Conservation (phyloP, 805 yeast species). For the Wickerhamomyces sydowiorum region DNA sequence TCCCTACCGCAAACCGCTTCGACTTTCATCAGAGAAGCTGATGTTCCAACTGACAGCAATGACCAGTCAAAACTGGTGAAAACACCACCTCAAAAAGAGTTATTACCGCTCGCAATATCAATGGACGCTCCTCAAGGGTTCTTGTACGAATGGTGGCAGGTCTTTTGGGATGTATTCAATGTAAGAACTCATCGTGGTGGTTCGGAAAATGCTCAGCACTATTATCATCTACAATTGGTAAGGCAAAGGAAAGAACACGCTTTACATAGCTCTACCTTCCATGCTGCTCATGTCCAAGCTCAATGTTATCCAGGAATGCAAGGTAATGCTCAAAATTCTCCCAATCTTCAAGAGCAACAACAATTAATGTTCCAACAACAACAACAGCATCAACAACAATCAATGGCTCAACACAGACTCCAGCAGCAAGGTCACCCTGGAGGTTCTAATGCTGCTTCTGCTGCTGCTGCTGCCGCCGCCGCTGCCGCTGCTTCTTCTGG, state of each 20-base stretch:
- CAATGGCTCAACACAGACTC: background rate
- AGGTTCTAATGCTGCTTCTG: background rate
- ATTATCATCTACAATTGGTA: constrained; percentile 56
- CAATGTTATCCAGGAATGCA: constrained; percentile 10
- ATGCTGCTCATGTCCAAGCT: constrained; percentile 41
- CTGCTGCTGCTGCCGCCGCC: background rate
- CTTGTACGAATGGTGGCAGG: constrained; percentile 92
- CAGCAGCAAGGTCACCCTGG: background rate
- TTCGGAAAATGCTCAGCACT: constrained; percentile 60
- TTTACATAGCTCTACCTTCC: constrained; percentile 35
- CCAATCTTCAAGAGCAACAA: constrained; percentile 6
- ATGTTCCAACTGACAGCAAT: constrained; percentile 34
- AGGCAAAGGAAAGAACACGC: constrained; percentile 57
- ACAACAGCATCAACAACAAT: constrained; percentile 10
- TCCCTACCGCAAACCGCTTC: constrained; percentile 68
- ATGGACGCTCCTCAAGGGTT: constrained; percentile 88
- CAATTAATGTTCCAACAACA: constrained; percentile 24
- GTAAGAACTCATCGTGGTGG: constrained; percentile 69
- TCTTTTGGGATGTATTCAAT: constrained; percentile 90
- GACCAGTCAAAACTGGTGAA: constrained; percentile 11
- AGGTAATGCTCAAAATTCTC: constrained; percentile 5
- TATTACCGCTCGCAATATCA: constrained; percentile 46
- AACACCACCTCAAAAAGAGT: constrained; percentile 27
- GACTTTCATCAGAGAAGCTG: constrained; percentile 72
- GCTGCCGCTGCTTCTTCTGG: background rate